Percentiles rank a stretch among this genome's conserved stretches.
These are phyloP conservation scores for Begonia peltatifolia DNA, from an alignment of 306 rosid genomes.

Conservation along the genomic window DNA sequence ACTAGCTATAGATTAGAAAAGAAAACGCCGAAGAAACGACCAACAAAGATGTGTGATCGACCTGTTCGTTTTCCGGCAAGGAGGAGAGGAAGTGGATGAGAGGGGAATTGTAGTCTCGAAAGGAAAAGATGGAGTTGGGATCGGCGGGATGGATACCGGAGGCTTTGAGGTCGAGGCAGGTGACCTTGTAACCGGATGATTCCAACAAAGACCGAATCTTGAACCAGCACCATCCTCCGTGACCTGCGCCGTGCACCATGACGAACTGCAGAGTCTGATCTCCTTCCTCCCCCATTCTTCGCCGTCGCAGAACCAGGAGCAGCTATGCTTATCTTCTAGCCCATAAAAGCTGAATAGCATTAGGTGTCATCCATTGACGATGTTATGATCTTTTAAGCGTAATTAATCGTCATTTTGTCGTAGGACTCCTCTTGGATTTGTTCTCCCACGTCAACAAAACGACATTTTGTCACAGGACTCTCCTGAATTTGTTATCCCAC, in stretches of 20 bases:
- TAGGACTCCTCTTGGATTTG: too few species aligned
- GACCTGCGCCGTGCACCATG: not conserved
- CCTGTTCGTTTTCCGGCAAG: not conserved
- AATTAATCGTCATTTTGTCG: too few species aligned
- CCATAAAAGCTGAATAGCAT: too few species aligned
- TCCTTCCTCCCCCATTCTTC: too few species aligned
- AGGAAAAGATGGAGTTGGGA: not conserved
- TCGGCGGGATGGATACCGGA: not conserved
- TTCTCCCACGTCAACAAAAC: too few species aligned
- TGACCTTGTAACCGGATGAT: not conserved
- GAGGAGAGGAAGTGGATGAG: not conserved
- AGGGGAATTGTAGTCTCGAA: not conserved
- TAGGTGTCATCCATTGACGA: too few species aligned
- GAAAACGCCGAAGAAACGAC: too few species aligned
- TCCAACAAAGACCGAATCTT: not conserved
- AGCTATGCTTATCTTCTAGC: too few species aligned
- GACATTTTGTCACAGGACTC: too few species aligned
- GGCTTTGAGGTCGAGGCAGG: not conserved
- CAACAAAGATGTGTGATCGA: not conserved
- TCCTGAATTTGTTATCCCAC: too few species aligned
- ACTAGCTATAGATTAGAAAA: not conserved
- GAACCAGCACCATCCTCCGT: conserved; percentile 1
- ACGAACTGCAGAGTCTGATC: not conserved
- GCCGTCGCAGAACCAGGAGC: too few species aligned
- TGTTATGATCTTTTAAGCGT: too few species aligned